phyloP scores from a whole-genome alignment of 208 protist genomes.

The Wallacemonas collosoma region DNA sequence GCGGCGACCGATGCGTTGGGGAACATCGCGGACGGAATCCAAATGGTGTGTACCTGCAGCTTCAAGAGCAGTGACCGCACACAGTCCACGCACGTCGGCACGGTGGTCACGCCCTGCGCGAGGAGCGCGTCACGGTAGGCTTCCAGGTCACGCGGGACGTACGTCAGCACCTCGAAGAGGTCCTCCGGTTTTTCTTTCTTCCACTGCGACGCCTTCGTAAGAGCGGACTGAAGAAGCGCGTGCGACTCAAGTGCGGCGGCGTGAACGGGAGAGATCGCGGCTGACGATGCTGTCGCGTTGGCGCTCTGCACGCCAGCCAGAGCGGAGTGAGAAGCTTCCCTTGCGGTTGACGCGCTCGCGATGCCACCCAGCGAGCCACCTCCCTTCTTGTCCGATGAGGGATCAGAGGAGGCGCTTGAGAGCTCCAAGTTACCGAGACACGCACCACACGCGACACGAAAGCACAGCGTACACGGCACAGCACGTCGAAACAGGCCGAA shows the following conservation, averaged over 20 bases:
- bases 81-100: constrained; percentile 76
- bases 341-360: too few species aligned
- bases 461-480: constrained; percentile 60
- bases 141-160: constrained; percentile 2
- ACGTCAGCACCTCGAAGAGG: neutral
- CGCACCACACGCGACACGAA: constrained; percentile 56
- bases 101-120: neutral
- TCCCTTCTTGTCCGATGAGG: too few species aligned
- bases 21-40: constrained; percentile 71
- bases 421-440: constrained; percentile 64
- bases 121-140: constrained; percentile 7
- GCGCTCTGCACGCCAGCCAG: too few species aligned
- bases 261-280: constrained; percentile 7
- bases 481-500: constrained; percentile 80
- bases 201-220: neutral
- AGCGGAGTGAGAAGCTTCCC: too few species aligned
- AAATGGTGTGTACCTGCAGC: constrained; percentile 54
- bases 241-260: constrained; percentile 2
- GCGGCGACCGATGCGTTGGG: constrained; percentile 15
- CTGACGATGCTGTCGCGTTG: neutral
- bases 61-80: constrained; percentile 45
- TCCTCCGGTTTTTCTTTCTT: constrained; percentile 11
- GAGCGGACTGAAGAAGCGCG: constrained; percentile 3
- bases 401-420: constrained; percentile 9
- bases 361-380: too few species aligned